Conservation (phyloP, 139 green algal genomes). For the Closterium sp. region DNA sequence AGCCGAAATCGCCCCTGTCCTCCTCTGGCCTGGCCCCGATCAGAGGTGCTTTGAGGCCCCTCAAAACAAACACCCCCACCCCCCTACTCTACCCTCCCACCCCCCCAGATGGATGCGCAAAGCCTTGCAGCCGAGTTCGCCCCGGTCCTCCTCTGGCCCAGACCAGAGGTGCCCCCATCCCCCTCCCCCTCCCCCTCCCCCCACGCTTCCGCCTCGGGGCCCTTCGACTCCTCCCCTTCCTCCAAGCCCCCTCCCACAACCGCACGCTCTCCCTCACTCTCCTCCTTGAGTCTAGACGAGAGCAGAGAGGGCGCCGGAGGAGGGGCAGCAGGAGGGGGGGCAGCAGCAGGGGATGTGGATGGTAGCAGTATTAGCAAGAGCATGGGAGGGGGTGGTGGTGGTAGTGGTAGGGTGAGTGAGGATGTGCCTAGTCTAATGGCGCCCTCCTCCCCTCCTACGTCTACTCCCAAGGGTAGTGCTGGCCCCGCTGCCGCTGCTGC, state of each 20-base stretch:
- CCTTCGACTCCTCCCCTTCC: background rate
- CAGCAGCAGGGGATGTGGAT: background rate
- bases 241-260: background rate
- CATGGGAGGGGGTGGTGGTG: background rate
- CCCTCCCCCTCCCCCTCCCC: background rate
- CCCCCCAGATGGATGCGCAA: constrained; percentile 34
- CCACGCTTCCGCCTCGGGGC: background rate
- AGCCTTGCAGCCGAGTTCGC: constrained; percentile 29
- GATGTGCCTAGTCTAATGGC: background rate
- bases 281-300: background rate
- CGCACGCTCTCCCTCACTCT: background rate
- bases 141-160: constrained; percentile 32
- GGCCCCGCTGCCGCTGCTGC: background rate
- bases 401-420: background rate
- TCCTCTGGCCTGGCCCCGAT: constrained; percentile 35
- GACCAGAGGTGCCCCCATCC: background rate
- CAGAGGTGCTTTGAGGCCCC: no score
- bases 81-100: background rate
- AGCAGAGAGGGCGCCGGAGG: background rate
- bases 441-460: background rate
- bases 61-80: no score
- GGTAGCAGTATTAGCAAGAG: background rate
- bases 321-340: background rate
- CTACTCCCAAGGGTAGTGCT: background rate
- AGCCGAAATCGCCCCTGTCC: constrained; percentile 22